Conservation (phyloP, 306 rosid species). For the Coriaria nepalensis region DNA sequence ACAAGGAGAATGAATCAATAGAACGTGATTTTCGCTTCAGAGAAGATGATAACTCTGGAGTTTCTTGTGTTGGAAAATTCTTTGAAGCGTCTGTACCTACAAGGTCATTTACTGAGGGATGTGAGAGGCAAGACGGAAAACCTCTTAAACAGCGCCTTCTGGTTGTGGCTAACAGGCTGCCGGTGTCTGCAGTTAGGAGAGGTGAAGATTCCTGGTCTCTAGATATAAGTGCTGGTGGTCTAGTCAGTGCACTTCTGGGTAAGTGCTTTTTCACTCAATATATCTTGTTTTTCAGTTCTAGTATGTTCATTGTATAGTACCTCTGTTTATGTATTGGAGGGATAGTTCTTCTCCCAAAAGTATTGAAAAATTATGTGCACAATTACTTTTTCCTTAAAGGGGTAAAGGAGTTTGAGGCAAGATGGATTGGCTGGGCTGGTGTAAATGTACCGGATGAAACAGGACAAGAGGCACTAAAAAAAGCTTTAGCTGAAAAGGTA, state of each 20-base stretch:
- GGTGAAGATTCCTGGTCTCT: constrained; percentile 80
- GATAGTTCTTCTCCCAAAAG: constrained; percentile 6
- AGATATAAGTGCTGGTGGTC: constrained; percentile 84
- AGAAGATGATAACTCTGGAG: constrained; percentile 38
- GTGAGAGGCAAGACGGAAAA: constrained; percentile 28
- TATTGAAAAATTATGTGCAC: constrained; percentile 12
- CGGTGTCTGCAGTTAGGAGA: constrained; percentile 74
- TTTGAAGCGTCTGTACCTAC: constrained; percentile 34
- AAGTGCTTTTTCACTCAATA: constrained; percentile 15
- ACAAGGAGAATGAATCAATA: constrained; percentile 22
- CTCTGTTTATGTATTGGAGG: neutral
- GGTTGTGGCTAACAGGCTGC: constrained; percentile 90
- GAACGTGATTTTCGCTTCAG: constrained; percentile 36
- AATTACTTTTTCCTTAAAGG: constrained; percentile 30
- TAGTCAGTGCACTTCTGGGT: constrained; percentile 82
- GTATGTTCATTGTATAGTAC: neutral
- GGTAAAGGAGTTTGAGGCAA: constrained; percentile 72
- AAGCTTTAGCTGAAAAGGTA: constrained; percentile 82
- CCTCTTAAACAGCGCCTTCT: constrained; percentile 52
- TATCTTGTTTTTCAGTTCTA: constrained; percentile 2
- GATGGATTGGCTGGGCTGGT: constrained; percentile 98
- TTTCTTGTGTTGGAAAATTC: constrained; percentile 22
- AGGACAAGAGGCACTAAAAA: constrained; percentile 79
- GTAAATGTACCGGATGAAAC: constrained; percentile 76
- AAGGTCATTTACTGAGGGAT: constrained; percentile 24